A percentile compares a stretch with the other conserved stretches of the same genome.
phyloP scores from a whole-genome alignment of 2,329 filamentous ascomycete genomes.

The Epichloe bromicola region DNA sequence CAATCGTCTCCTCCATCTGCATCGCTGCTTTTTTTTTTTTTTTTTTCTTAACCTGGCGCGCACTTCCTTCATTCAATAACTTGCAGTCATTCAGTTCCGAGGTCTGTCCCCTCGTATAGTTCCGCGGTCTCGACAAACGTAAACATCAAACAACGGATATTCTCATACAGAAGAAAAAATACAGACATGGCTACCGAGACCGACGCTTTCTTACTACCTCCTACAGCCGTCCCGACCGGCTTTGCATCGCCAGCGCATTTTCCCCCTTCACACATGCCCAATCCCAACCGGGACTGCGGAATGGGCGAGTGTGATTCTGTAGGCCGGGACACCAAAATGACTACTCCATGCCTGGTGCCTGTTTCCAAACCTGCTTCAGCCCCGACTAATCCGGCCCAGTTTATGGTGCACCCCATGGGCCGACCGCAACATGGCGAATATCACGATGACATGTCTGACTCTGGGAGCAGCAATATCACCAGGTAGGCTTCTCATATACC shows the following conservation, averaged over 20 bases:
- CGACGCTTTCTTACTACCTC: slow-evolving; percentile 19
- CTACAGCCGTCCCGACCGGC: slow-evolving; percentile 20
- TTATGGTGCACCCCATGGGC: slow-evolving; percentile 1
- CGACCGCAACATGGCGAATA: slow-evolving; percentile 1
- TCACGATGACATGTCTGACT: slow-evolving; percentile 8
- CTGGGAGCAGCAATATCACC: slow-evolving; percentile 6
- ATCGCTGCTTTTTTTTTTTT: too few relatives aligned
- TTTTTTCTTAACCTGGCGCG: too few relatives aligned
- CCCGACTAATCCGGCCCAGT: neutral
- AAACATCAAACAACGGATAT: neutral
- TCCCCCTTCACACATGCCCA: slow-evolving; percentile 8
- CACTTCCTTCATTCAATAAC: too few relatives aligned
- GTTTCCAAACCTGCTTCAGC: neutral
- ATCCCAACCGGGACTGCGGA: slow-evolving; percentile 6
- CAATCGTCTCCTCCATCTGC: too few relatives aligned
- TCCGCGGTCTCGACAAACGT: too few relatives aligned
- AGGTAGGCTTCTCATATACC: neutral
- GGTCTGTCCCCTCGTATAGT: too few relatives aligned
- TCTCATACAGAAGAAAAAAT: neutral
- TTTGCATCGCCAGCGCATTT: slow-evolving; percentile 15
- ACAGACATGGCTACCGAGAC: slow-evolving; percentile 19
- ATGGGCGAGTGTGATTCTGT: slow-evolving; percentile 7
- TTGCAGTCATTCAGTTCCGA: too few relatives aligned
- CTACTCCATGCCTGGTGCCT: slow-evolving; percentile 6
- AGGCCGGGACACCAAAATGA: slow-evolving; percentile 20